Evolutionary conservation across 805 yeast species (phyloP).

Genomic region (Sungouiozyma intestinalis): DNA sequence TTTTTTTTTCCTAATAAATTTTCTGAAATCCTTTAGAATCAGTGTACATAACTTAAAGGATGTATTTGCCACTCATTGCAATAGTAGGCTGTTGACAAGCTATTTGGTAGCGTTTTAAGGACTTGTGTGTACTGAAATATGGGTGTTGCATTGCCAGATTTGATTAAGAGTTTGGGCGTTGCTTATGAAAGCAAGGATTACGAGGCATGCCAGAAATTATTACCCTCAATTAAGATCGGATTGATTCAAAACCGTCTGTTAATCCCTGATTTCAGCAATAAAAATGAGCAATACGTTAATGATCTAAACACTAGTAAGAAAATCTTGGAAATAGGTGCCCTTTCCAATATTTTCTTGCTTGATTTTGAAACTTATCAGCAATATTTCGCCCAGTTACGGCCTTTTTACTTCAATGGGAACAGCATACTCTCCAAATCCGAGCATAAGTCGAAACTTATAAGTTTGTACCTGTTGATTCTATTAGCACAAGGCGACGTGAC

Average conservation of each 20-base stretch:
- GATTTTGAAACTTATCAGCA: conserved; percentile 61
- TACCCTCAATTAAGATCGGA: conserved; percentile 68
- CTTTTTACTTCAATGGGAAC: conserved; percentile 48
- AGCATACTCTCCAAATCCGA: conserved; percentile 34
- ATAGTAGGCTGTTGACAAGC: too few species aligned
- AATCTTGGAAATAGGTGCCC: conserved; percentile 81
- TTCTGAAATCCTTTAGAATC: too few species aligned
- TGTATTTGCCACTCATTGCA: too few species aligned
- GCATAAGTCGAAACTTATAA: conserved; percentile 62
- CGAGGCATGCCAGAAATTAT: conserved; percentile 45
- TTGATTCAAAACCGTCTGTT: conserved; percentile 68
- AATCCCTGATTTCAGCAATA: conserved; percentile 46
- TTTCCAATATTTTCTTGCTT: conserved; percentile 56
- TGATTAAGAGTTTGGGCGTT: conserved; percentile 58
- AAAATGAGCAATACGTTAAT: conserved; percentile 33
- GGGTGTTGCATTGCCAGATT: conserved; percentile 41
- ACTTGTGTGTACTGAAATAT: too few species aligned
- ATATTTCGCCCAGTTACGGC: conserved; percentile 61
- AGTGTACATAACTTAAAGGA: too few species aligned
- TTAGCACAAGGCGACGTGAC: conserved; percentile 79
- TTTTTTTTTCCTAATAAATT: too few species aligned
- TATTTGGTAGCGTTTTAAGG: too few species aligned
- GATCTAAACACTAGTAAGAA: conserved; percentile 74
- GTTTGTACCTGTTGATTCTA: conserved; percentile 65
- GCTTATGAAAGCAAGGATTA: conserved; percentile 56